Evolutionary conservation across 306 rosid genomes (phyloP).

Genomic region (Citrullus mucosospermus): DNA sequence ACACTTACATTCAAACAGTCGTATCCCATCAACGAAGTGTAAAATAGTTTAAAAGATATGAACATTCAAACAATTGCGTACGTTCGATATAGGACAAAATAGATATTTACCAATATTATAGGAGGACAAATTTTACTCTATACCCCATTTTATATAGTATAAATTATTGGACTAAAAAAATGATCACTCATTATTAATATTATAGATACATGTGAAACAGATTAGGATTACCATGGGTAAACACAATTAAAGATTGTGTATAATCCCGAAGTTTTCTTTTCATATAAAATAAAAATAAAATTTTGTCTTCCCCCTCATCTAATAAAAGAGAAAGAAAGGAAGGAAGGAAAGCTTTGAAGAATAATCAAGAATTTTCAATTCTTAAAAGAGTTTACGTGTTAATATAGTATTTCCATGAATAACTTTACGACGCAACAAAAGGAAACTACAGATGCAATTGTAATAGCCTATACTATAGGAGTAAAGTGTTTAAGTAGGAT

Average conservation of each 20-base stretch:
- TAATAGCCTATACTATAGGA: background rate
- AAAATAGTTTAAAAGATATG: no score
- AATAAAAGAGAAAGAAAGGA: background rate
- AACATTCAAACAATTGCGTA: no score
- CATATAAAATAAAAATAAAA: background rate
- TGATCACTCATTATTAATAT: background rate
- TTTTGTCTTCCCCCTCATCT: background rate
- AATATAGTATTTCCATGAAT: background rate
- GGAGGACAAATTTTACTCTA: no score
- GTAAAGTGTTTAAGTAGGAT: no score
- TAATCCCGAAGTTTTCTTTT: background rate
- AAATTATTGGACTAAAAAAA: no score
- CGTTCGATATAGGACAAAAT: no score
- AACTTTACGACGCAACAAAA: background rate
- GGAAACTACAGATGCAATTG: background rate
- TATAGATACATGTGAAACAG: background rate
- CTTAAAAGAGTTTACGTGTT: background rate
- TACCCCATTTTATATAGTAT: no score
- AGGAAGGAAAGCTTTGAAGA: no score
- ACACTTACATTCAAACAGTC: no score
- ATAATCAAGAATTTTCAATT: background rate
- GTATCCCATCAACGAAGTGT: no score
- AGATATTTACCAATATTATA: no score
- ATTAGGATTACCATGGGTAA: background rate
- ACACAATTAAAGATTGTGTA: background rate